Base-by-base conservation (phyloP, 768 basidiomycete species). In the Macrolepiota albuminosa region DNA sequence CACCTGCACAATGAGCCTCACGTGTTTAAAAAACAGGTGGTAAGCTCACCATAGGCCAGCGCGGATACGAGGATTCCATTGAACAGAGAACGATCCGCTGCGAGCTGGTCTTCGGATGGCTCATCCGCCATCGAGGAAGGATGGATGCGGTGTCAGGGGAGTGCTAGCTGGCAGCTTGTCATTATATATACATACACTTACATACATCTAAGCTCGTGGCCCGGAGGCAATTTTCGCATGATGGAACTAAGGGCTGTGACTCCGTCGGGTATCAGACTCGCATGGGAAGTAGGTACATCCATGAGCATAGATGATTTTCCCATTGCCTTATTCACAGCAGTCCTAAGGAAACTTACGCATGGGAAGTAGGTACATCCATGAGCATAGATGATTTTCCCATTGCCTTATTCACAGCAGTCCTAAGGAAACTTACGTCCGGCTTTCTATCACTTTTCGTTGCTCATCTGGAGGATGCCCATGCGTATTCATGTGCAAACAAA, bases 41-140 rank as follows among this genome's bases (percentile, higher is more conserved):
- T 37, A 54, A 24, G 40, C 63, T 59, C 39, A 66, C 67, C 67
- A 40, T 64, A 68, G 34, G 67, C 63, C 51, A 68, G 40, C 2
- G 64, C 55, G 24, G 67, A 60, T 21, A 68, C 45, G 18, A 68
- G 31, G 16, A 36, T 50, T 46, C 64, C 64, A 59, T 63, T 58
- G 48, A 66, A 66, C 42, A 55, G 31, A 46, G 64, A 55, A 29
- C 64, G 62, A 24, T 65, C 62, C 18, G n/a, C 16, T 29, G 7
- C 24, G 24, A 21, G 8, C n/a, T 43, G 43, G 36, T 54, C 46
- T 14, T 58, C 18, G 13, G 24, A 6, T 26, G 59, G 39, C 47
- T 26, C 36, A 55, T 57, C 59, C 49, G 52, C 56, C 56, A 60
- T 60, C 14, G 45, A 36, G 33, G 46, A 53, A 45, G 51, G 51